Percentiles rank a stretch among this genome's conserved stretches.
Evolutionary conservation across 2,329 filamentous ascomycete species (phyloP).

Genomic region (Pseudocercospora cruenta): DNA sequence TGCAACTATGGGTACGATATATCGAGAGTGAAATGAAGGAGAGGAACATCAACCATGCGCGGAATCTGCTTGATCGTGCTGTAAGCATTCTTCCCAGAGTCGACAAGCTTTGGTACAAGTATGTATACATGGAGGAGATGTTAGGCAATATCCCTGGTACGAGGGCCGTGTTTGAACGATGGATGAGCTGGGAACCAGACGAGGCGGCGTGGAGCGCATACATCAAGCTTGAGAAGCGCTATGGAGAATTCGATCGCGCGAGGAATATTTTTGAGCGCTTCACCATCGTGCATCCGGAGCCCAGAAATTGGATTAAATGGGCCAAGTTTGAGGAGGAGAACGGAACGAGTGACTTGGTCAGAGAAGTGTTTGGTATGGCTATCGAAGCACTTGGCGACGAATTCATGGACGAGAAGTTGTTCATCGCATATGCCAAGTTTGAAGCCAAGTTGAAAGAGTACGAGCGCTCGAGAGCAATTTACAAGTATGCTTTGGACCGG

Average conservation of each 20-base stretch:
- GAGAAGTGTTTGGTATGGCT: conserved; percentile 86
- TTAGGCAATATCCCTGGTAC: conserved; percentile 91
- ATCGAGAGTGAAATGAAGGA: conserved; percentile 96
- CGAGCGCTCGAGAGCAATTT: conserved; percentile 90
- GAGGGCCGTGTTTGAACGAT: conserved; percentile 91
- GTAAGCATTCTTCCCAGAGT: conserved; percentile 87
- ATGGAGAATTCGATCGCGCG: conserved; percentile 88
- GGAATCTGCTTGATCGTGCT: conserved; percentile 92
- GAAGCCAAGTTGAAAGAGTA: conserved; percentile 95
- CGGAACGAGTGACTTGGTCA: conserved; percentile 86
- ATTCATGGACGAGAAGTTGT: conserved; percentile 93
- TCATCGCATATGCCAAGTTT: conserved; percentile 93
- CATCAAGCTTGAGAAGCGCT: conserved; percentile 95
- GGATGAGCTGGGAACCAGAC: conserved; percentile 98
- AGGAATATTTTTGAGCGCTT: conserved; percentile 87
- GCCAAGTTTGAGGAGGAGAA: conserved; percentile 95
- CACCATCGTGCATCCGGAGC: conserved; percentile 89
- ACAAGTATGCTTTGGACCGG: conserved; percentile 93
- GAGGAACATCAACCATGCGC: conserved; percentile 93
- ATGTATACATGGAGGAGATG: conserved; percentile 98
- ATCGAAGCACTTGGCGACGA: conserved; percentile 91
- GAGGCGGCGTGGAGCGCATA: conserved; percentile 95
- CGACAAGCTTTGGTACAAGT: conserved; percentile 99
- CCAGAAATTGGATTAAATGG: conserved; percentile 99
- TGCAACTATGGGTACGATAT: conserved; percentile 88